Conservation (phyloP, 768 basidiomycete species). For the Rhizopogon salebrosus region DNA sequence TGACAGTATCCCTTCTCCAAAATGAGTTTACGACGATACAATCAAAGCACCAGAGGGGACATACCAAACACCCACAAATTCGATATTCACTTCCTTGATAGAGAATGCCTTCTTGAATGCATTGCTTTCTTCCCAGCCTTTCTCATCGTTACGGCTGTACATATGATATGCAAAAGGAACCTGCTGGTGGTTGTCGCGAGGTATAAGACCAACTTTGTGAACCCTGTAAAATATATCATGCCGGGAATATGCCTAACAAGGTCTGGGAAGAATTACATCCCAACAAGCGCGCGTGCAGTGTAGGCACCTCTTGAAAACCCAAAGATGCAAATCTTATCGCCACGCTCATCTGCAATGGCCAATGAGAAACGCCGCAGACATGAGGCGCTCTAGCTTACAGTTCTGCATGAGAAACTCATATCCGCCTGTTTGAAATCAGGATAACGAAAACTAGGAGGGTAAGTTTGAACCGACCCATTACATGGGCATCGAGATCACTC, state of each 20-base stretch:
- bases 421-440: constrained; percentile 39
- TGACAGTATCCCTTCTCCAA: constrained; percentile 61
- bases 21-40: background rate
- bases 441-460: background rate
- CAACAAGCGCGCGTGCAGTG: constrained; percentile 64
- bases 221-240: constrained; percentile 33
- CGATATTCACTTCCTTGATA: constrained; percentile 67
- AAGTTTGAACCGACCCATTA: constrained; percentile 47
- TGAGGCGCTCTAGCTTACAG: constrained; percentile 34
- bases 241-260: background rate
- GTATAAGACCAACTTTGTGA: constrained; percentile 69
- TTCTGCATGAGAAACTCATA: constrained; percentile 81
- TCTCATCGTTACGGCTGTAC: constrained; percentile 53
- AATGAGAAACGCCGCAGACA: background rate
- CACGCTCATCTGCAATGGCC: constrained; percentile 47
- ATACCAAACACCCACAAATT: constrained; percentile 73
- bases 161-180: constrained; percentile 69
- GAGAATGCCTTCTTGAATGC: constrained; percentile 74
- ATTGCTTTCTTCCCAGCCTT: constrained; percentile 57
- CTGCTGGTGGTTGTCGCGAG: constrained; percentile 66
- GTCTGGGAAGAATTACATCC: constrained; percentile 45
- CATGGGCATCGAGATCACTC: constrained; percentile 59
- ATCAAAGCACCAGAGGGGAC: constrained; percentile 5
- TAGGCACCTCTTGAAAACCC: constrained; percentile 81
- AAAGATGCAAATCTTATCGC: constrained; percentile 75